phyloP scores from a whole-genome alignment of 768 basidiomycete genomes.

The Naganishia onofrii region DNA sequence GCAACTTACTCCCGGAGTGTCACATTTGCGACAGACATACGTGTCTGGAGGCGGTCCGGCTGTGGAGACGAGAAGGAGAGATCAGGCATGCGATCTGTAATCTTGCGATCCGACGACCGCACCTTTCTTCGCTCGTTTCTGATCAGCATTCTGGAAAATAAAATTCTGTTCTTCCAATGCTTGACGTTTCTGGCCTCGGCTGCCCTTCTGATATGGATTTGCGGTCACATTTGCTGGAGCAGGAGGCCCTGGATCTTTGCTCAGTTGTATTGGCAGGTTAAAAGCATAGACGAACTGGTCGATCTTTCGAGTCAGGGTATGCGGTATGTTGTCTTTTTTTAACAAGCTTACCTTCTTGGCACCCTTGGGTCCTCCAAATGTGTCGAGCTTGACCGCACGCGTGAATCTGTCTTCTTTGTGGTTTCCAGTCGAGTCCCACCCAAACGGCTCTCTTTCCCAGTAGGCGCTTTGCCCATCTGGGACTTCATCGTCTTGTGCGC shows the following conservation, averaged over 20 bases:
- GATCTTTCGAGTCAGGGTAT: not conserved
- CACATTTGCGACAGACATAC: slow-evolving; percentile 50
- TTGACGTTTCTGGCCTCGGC: slow-evolving; percentile 50
- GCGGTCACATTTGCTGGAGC: slow-evolving; percentile 43
- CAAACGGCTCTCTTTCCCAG: slow-evolving; percentile 92
- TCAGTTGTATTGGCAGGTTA: slow-evolving; percentile 63
- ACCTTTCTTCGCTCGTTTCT: slow-evolving; percentile 25
- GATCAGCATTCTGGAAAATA: slow-evolving; percentile 31
- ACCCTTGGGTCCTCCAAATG: slow-evolving; percentile 61
- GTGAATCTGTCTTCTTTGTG: slow-evolving; percentile 56
- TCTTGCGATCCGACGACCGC: not conserved
- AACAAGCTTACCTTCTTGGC: slow-evolving; percentile 3
- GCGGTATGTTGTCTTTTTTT: not conserved
- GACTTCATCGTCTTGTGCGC: slow-evolving; percentile 58
- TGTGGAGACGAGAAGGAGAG: not conserved
- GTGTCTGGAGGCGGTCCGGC: slow-evolving; percentile 26
- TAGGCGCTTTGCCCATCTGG: slow-evolving; percentile 59
- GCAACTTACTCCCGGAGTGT: slow-evolving; percentile 47
- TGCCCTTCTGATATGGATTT: slow-evolving; percentile 42
- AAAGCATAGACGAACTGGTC: slow-evolving; percentile 96
- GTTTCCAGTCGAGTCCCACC: slow-evolving; percentile 63
- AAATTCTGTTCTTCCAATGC: slow-evolving; percentile 45
- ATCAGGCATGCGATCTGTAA: not conserved
- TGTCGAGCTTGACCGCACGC: slow-evolving; percentile 80
- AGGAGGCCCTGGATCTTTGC: slow-evolving; percentile 35